Base-by-base conservation (phyloP, 148 eudicot genomes). In the Bassia scoparia region DNA sequence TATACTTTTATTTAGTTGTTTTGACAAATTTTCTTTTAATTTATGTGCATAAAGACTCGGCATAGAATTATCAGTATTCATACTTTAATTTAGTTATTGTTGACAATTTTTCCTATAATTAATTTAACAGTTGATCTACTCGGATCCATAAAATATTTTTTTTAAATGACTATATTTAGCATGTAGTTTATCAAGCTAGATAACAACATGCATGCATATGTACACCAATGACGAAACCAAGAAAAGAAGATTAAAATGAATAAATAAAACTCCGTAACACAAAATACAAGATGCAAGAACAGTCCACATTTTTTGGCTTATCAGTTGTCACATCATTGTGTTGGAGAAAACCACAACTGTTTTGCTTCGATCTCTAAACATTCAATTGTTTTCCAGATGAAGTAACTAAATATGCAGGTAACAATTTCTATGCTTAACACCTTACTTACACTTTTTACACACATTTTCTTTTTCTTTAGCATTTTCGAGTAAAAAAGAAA, bases 241-340 rank as follows among this genome's bases (percentile, higher is more conserved):
- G 5, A 63, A 34, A 30, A 12, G 1, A 33, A 33, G 33, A 17
- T 17, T 17, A 20, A 18, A 6, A 33, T 20, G 3, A 30, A 52
- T 16, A 2, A 10, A 18, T 52, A 52, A 52, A 15, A 49, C 4
- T 49, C 15, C 3, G 17, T 3, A 15, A 3, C 11, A 14, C 13
- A 2, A 3, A 2, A 17, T 37, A 23, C 18, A 5, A 34, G 0
- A n/a, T 37, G 7, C 14, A 1, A 37, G 14, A 65, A 65, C 30
- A 41, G 50, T 65, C 61, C 18, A 15, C 26, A 43, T 75, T 75
- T 75, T 56, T 23, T 33, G 68, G 67, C 67, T 75, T 75, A 68
- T 75, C 72, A 56, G 50, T 75, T 27, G 72, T 75, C 78, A 75
- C 72, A 75, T 68, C 78, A 75, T 18, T 68, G 67, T 59, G 66